These are phyloP conservation scores for Colletotrichum tofieldiae DNA, from an alignment of 2,329 filamentous ascomycete genomes.

Conservation along the genomic window DNA sequence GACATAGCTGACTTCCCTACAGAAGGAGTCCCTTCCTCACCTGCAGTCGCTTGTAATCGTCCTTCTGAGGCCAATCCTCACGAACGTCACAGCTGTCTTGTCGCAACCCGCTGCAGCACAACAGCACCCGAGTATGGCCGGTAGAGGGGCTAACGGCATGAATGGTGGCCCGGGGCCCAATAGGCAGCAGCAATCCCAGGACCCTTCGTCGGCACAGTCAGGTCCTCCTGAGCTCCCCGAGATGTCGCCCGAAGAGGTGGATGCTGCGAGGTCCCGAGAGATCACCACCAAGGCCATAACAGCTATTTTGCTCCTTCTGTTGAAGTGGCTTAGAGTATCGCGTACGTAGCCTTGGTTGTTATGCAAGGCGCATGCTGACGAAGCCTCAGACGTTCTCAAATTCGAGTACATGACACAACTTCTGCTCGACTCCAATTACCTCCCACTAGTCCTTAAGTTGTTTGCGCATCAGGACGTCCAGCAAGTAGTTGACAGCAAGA, in stretches of 20 bases:
- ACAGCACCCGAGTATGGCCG: constrained; percentile 60
- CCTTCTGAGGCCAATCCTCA: constrained; percentile 87
- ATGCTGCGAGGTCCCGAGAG: constrained; percentile 85
- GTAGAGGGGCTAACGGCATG: constrained; percentile 56
- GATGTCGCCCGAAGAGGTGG: constrained; percentile 80
- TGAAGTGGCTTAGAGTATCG: constrained; percentile 97
- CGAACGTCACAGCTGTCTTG: constrained; percentile 89
- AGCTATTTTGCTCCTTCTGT: constrained; percentile 86
- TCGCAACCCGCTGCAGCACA: constrained; percentile 68
- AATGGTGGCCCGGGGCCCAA: constrained; percentile 57
- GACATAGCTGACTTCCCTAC: constrained; percentile 44
- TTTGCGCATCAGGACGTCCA: constrained; percentile 96
- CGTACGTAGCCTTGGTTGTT: constrained; percentile 71
- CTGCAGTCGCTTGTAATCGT: constrained; percentile 95
- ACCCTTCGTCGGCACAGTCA: constrained; percentile 25
- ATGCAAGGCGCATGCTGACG: neutral
- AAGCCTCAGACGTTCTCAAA: constrained; percentile 83
- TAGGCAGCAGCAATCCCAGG: constrained; percentile 49
- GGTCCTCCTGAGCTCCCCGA: constrained; percentile 60
- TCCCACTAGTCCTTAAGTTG: constrained; percentile 92
- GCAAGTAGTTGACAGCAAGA: constrained; percentile 87
- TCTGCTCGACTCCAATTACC: constrained; percentile 93
- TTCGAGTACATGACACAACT: constrained; percentile 97
- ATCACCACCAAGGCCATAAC: constrained; percentile 93
- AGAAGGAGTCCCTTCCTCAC: constrained; percentile 85